phyloP scores from a whole-genome alignment of 164 flowering plant species.

The Vitis amurensis region DNA sequence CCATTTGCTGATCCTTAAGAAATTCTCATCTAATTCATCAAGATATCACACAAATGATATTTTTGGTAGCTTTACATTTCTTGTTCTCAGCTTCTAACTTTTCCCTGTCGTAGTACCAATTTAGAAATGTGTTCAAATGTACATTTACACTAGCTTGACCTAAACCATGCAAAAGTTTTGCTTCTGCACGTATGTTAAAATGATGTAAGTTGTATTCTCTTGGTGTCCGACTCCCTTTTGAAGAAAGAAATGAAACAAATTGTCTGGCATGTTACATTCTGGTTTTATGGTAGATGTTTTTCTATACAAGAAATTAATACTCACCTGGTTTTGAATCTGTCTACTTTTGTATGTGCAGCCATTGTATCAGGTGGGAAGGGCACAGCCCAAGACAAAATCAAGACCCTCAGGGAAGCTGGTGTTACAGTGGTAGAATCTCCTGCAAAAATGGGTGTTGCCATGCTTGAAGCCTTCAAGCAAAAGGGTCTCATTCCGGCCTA shows the following conservation, averaged over 20 bases:
- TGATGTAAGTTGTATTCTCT: neutral
- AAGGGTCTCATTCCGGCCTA: constrained; percentile 51
- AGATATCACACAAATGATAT: too few species aligned
- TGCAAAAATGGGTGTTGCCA: constrained; percentile 83
- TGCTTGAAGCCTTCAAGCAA: constrained; percentile 86
- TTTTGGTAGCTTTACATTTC: too few species aligned
- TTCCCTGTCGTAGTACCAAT: too few species aligned
- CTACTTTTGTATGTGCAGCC: constrained; percentile 47
- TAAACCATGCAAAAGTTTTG: neutral
- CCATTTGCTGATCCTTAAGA: too few species aligned
- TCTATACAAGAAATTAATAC: too few species aligned
- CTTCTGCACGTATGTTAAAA: neutral
- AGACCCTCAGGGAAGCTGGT: constrained; percentile 85
- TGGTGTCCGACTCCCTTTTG: neutral
- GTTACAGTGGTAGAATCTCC: constrained; percentile 97
- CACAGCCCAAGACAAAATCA: constrained; percentile 97
- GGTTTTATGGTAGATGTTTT: neutral
- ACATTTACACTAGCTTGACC: neutral
- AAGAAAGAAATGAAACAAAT: too few species aligned
- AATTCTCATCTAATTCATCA: too few species aligned
- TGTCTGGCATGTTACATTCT: neutral
- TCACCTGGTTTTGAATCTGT: neutral
- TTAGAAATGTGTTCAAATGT: too few species aligned
- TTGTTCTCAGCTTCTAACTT: too few species aligned
- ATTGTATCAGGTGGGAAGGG: constrained; percentile 99